Evolutionary conservation across 108 stramenopile genomes (phyloP), one percentile per base, ranked within the genome.

Genomic region (Skeletonema tropicum): DNA sequence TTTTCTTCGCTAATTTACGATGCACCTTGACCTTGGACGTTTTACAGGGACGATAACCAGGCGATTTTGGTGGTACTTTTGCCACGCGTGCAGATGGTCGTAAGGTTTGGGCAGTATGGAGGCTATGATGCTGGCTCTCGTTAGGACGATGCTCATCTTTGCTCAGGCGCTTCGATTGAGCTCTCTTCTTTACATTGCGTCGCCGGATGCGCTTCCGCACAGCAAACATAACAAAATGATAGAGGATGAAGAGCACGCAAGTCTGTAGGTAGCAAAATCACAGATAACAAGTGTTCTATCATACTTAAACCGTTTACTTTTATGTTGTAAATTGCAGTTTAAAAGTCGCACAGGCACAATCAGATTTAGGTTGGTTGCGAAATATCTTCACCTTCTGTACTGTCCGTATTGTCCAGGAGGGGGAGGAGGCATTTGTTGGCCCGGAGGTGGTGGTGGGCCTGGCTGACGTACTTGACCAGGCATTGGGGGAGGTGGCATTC

Each of bases 401-500:
- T 21, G 52, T 55, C 21, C 52, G 8, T 55, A 55, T 55, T 55
- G 52, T 23, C 52, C 52, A 23, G 52, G 52, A 55, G 42, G 42
- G 11, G 42, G 42, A 45, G 42, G 42, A n/a, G 42, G 42, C 42
- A 45, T 45, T 45, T n/a, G 42, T 3, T 45, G 42, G 42, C 42
- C 30, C 59, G 26, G 74, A 13, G 68, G 58, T 14, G 74, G 60
- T 45, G 68, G 60, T 30, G 42, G 75, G 35, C 66, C 66, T 26
- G 66, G 48, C 25, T 68, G 66, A 33, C 67, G 68, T 5, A 31
- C 19, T 32, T 66, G 77, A 30, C 46, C 64, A 12, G 77, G 66
- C 31, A 72, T 70, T 17, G 82, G 82, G 3, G 77, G 82, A 60
- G 72, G 67, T 30, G 52, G 57, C 58, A 67, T 41, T 15, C 58